Evolutionary conservation across 2,329 filamentous ascomycete genomes (phyloP).

Genomic region (Furcasterigmium furcatum): DNA sequence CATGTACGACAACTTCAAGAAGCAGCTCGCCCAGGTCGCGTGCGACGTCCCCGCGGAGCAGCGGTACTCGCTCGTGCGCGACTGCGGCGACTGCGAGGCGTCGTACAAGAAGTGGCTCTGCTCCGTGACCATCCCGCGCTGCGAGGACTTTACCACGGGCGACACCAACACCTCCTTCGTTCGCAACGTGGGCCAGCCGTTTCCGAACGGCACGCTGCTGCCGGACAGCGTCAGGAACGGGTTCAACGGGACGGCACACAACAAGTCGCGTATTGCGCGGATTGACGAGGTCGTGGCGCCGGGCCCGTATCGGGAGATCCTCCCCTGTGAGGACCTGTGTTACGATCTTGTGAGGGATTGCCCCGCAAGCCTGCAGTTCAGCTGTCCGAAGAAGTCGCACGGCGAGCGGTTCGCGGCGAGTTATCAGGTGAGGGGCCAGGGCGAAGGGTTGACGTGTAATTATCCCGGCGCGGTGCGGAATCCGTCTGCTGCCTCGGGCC

Average conservation of each 20-base stretch:
- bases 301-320: conserved; percentile 89
- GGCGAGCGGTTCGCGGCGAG: conserved; percentile 38
- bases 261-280: conserved; percentile 62
- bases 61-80: conserved; percentile 76
- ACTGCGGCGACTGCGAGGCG: conserved; percentile 69
- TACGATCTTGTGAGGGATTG: conserved; percentile 83
- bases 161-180: conserved; percentile 36
- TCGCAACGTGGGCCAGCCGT: conserved; percentile 69
- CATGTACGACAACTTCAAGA: conserved; percentile 76
- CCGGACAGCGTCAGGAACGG: conserved; percentile 28
- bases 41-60: conserved; percentile 75
- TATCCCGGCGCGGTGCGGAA: conserved; percentile 58
- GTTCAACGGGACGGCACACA: conserved; percentile 34
- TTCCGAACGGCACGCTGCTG: conserved; percentile 64
- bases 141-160: conserved; percentile 72
- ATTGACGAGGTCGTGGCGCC: conserved; percentile 73
- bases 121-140: conserved; percentile 87
- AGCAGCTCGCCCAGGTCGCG: conserved; percentile 77
- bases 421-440: conserved; percentile 27
- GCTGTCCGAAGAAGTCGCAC: conserved; percentile 54
- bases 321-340: conserved; percentile 87
- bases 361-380: conserved; percentile 71
- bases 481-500: conserved; percentile 26
- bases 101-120: conserved; percentile 97
- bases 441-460: conserved; percentile 46